Evolutionary conservation across 106 monocot species (phyloP).

Genomic region (Acanthochlamys bracteata): DNA sequence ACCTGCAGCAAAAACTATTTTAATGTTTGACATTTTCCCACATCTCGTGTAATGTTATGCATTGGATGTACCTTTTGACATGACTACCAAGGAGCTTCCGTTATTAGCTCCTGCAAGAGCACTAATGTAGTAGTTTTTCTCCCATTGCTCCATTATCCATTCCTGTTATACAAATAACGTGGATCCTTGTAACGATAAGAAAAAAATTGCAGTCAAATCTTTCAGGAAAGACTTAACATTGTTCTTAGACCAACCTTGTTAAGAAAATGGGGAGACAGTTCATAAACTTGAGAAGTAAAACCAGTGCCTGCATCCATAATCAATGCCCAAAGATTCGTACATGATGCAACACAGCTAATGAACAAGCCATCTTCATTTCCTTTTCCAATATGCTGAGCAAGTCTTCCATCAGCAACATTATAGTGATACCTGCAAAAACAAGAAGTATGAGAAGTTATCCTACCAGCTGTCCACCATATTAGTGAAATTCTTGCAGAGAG

Average conservation of each 20-base stretch:
- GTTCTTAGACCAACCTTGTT: slow-evolving; percentile 42
- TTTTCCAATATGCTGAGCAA: slow-evolving; percentile 86
- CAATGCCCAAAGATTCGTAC: slow-evolving; percentile 80
- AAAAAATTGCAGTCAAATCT: background rate
- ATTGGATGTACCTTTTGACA: slow-evolving; percentile 61
- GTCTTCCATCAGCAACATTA: slow-evolving; percentile 78
- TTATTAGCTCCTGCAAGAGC: slow-evolving; percentile 73
- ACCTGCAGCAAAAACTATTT: slow-evolving; percentile 29
- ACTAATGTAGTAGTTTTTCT: slow-evolving; percentile 82
- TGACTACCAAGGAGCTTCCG: slow-evolving; percentile 71
- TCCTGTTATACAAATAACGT: slow-evolving; percentile 25
- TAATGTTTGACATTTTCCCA: background rate
- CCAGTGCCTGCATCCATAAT: slow-evolving; percentile 99
- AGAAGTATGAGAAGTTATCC: background rate
- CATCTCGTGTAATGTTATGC: background rate
- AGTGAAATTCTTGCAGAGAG: background rate
- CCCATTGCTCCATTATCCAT: slow-evolving; percentile 96
- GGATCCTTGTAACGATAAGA: background rate
- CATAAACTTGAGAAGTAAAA: slow-evolving; percentile 83
- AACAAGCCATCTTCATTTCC: slow-evolving; percentile 87
- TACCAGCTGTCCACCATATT: background rate
- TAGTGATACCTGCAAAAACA: slow-evolving; percentile 76
- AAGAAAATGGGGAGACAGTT: slow-evolving; percentile 74
- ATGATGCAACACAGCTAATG: slow-evolving; percentile 81
- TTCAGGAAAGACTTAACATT: too few species aligned